These are phyloP conservation scores for Cladosporium phlei DNA, from an alignment of 2,329 filamentous ascomycete genomes.

Conservation along the genomic window DNA sequence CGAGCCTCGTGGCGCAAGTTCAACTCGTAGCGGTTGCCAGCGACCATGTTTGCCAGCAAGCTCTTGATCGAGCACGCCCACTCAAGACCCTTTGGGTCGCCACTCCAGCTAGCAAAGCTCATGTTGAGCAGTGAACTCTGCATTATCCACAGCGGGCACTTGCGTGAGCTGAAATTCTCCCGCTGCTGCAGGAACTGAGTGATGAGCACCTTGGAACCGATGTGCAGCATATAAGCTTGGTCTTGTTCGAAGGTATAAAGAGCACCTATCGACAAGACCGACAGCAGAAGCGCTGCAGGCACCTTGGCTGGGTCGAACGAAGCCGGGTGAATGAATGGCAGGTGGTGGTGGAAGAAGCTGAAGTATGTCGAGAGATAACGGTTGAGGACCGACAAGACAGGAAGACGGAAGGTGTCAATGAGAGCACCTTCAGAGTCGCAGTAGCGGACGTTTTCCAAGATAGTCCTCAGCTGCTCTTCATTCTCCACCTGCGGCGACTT, in stretches of 20 bases:
- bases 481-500: conserved; percentile 74
- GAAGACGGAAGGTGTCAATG: conserved; percentile 83
- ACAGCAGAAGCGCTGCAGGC: conserved; percentile 77
- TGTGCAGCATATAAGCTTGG: conserved; percentile 93
- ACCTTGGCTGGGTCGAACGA: conserved; percentile 79
- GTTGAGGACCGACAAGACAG: conserved; percentile 75
- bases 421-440: conserved; percentile 78
- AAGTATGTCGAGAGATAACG: conserved; percentile 95
- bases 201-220: conserved; percentile 93
- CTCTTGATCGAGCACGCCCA: conserved; percentile 99
- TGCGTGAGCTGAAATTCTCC: conserved; percentile 96
- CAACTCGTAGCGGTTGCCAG: conserved; percentile 91
- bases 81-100: conserved; percentile 92
- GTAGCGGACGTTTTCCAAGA: conserved; percentile 79
- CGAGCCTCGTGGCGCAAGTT: conserved; percentile 89
- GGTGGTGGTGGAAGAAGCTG: conserved; percentile 90
- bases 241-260: conserved; percentile 97
- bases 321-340: conserved; percentile 89
- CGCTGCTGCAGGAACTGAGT: conserved; percentile 97
- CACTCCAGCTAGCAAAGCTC: conserved; percentile 99
- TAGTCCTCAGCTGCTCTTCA: conserved; percentile 79
- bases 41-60: conserved; percentile 96
- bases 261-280: conserved; percentile 90
- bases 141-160: conserved; percentile 97
- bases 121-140: conserved; percentile 95